phyloP scores from a whole-genome alignment of 2,329 filamentous ascomycete genomes.

The Colletotrichum eleusines region DNA sequence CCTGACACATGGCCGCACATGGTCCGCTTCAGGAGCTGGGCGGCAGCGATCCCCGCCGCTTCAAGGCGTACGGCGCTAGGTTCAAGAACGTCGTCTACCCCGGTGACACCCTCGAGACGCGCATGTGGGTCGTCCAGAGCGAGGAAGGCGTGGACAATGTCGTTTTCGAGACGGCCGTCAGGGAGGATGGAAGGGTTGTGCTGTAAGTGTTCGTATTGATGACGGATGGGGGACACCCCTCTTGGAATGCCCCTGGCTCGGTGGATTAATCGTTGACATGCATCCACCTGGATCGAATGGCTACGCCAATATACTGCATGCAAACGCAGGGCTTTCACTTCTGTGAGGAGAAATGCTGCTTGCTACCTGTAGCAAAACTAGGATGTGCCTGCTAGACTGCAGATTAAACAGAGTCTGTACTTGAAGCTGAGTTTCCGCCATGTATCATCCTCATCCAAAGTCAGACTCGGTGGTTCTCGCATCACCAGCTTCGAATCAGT shows the following conservation, averaged over 20 bases:
- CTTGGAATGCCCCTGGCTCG: slow-evolving; percentile 39
- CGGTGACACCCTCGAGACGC: slow-evolving; percentile 57
- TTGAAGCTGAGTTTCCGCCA: slow-evolving; percentile 12
- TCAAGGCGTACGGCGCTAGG: slow-evolving; percentile 58
- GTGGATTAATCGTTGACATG: slow-evolving; percentile 40
- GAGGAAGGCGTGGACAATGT: slow-evolving; percentile 51
- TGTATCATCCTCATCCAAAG: slow-evolving; percentile 29
- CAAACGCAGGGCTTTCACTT: slow-evolving; percentile 47
- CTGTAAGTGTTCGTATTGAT: slow-evolving; percentile 45
- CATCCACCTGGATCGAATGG: slow-evolving; percentile 47
- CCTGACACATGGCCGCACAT: slow-evolving; percentile 61
- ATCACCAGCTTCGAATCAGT: no score
- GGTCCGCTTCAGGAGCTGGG: slow-evolving; percentile 56
- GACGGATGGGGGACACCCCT: background rate
- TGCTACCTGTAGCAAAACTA: background rate
- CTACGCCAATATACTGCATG: slow-evolving; percentile 48
- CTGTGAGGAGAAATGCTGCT: slow-evolving; percentile 13
- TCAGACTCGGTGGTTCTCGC: background rate
- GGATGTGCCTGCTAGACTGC: background rate
- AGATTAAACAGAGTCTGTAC: background rate
- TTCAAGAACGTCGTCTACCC: slow-evolving; percentile 62
- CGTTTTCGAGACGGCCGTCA: slow-evolving; percentile 56
- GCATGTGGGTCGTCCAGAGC: slow-evolving; percentile 55
- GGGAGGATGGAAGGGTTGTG: slow-evolving; percentile 53
- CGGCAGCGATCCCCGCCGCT: slow-evolving; percentile 53